Evolutionary conservation across 805 yeast species (phyloP).

Genomic region (Kregervanrija fluxuum): DNA sequence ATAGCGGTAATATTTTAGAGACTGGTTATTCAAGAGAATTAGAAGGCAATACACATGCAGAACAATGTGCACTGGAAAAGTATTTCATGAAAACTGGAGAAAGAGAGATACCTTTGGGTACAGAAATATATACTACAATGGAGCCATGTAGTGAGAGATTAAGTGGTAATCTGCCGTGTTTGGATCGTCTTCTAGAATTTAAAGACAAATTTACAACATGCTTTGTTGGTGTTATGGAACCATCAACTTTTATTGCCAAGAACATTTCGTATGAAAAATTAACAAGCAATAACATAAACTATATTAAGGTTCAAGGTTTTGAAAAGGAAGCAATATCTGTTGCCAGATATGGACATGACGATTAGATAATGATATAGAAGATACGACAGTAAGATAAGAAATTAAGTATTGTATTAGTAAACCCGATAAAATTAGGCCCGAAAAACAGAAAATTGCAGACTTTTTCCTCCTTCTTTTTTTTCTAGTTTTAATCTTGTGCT

Average conservation of each 20-base stretch:
- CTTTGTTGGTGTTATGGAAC: constrained; percentile 89
- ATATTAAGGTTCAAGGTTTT: constrained; percentile 75
- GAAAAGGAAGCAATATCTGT: constrained; percentile 61
- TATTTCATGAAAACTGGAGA: constrained; percentile 37
- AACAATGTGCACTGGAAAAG: constrained; percentile 86
- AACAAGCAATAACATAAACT: constrained; percentile 52
- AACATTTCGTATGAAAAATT: constrained; percentile 59
- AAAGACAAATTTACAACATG: constrained; percentile 52
- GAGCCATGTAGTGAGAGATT: constrained; percentile 89
- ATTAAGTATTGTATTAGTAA: background rate
- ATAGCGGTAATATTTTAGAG: constrained; percentile 58
- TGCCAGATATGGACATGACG: constrained; percentile 65
- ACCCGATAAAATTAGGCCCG: no score
- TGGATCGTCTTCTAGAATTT: constrained; percentile 55
- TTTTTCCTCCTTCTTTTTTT: no score
- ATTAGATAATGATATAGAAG: background rate
- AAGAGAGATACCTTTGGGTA: constrained; percentile 56
- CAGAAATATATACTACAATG: constrained; percentile 90
- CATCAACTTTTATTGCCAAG: constrained; percentile 76
- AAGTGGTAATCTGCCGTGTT: constrained; percentile 88
- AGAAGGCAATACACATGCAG: constrained; percentile 96
- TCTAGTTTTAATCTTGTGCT: no score
- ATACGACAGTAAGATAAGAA: background rate
- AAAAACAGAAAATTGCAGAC: no score
- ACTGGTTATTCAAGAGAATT: constrained; percentile 88